A percentile compares a stretch with the other conserved stretches of the same genome.
phyloP scores from a whole-genome alignment of 1,139 yeast genomes.

The Pichia sp. region DNA sequence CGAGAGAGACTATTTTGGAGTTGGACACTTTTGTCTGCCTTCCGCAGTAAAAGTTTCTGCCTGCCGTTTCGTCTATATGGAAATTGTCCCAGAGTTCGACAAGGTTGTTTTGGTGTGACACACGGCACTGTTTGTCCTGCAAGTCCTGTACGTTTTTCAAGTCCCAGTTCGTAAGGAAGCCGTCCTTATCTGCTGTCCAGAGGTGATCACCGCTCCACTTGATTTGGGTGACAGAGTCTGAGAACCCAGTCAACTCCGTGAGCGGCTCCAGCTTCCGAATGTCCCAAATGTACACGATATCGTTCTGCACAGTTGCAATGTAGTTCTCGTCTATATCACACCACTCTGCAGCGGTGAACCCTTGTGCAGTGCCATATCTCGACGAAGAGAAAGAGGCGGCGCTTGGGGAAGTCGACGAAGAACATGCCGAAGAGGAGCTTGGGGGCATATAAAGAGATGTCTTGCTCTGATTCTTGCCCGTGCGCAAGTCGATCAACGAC shows the following conservation, averaged over 20 bases:
- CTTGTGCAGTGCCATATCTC: conserved; percentile 15
- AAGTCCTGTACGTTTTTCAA: conserved; percentile 26
- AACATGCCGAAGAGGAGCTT: not conserved
- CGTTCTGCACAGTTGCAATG: conserved; percentile 51
- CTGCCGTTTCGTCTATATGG: not conserved
- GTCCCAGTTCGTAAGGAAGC: conserved; percentile 73
- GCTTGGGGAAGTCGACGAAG: no score
- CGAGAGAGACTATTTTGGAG: conserved; percentile 13
- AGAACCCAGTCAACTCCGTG: conserved; percentile 54
- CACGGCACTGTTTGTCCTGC: not conserved
- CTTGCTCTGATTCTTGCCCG: conserved; percentile 18
- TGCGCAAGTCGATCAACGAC: conserved; percentile 63
- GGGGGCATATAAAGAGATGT: conserved; percentile 10
- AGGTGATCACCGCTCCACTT: conserved; percentile 51
- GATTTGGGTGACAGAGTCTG: conserved; percentile 49
- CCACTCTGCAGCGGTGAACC: conserved; percentile 56
- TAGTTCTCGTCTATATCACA: conserved; percentile 54
- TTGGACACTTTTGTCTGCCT: conserved; percentile 12
- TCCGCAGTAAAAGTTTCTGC: not conserved
- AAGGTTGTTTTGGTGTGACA: not conserved
- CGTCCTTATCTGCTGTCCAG: conserved; percentile 67
- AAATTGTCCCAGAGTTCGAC: not conserved
- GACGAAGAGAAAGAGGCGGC: not conserved
- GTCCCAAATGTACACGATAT: conserved; percentile 70
- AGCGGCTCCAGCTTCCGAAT: conserved; percentile 56